Percentiles rank a stretch among this genome's conserved stretches.
phyloP scores from a whole-genome alignment of 176 grass and related monocot species.

The Oryza punctata region DNA sequence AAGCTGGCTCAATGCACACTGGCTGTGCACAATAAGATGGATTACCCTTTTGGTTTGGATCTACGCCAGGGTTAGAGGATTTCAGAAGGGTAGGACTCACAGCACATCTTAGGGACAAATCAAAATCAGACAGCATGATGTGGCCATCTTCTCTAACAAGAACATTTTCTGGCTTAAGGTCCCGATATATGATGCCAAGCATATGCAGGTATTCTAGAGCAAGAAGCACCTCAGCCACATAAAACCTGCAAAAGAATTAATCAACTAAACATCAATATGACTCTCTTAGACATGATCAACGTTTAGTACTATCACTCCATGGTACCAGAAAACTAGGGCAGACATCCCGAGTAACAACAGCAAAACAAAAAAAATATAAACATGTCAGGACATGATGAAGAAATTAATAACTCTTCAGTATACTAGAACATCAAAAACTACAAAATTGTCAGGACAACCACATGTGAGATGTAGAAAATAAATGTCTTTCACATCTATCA shows the following conservation, averaged over 20 bases:
- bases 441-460: neutral
- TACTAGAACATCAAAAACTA: neutral
- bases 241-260: constrained; percentile 62
- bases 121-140: constrained; percentile 90
- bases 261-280: constrained; percentile 21
- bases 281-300: constrained; percentile 1
- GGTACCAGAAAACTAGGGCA: neutral
- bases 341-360: constrained; percentile 10
- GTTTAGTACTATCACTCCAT: neutral
- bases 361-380: neutral
- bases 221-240: constrained; percentile 78
- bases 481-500: neutral
- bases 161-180: constrained; percentile 88
- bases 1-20: constrained; percentile 60
- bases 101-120: constrained; percentile 69
- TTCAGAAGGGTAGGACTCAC: constrained; percentile 72
- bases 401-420: neutral
- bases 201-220: constrained; percentile 84
- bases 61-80: constrained; percentile 54
- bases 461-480: neutral
- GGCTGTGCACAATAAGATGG: constrained; percentile 62
- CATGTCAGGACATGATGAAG: neutral
- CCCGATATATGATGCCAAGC: constrained; percentile 85
- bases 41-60: constrained; percentile 51
- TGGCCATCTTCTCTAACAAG: constrained; percentile 86